A percentile compares a stretch with the other conserved stretches of the same genome.
Evolutionary conservation across 495 filamentous ascomycete genomes (phyloP).

Genomic region (Neurospora sp.): DNA sequence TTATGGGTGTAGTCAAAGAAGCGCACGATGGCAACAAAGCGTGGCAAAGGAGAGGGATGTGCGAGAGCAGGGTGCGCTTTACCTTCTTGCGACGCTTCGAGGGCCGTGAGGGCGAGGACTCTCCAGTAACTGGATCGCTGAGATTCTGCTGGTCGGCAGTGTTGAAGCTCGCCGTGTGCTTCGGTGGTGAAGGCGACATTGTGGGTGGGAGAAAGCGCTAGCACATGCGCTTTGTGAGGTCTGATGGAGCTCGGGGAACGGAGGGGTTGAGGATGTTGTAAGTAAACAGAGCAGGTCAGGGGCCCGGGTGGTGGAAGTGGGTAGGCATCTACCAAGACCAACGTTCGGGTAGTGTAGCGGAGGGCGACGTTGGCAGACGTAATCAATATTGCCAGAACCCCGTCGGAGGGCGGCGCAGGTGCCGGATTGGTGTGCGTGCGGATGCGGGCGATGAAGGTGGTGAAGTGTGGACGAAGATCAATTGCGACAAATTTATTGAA

Average conservation of each 20-base stretch:
- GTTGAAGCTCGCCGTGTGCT: conserved; percentile 33
- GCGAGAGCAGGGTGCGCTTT: conserved; percentile 13
- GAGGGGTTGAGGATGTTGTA: background rate
- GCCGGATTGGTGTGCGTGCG: background rate
- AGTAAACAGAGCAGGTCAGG: background rate
- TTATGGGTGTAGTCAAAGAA: background rate
- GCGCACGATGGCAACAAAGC: background rate
- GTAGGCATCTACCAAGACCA: conserved; percentile 3
- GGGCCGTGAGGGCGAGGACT: conserved; percentile 61
- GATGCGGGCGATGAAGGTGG: background rate
- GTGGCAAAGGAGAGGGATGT: conserved; percentile 17
- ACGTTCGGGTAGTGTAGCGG: background rate
- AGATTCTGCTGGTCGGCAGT: conserved; percentile 17
- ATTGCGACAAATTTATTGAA: background rate
- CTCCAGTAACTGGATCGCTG: conserved; percentile 29
- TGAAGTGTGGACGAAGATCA: background rate
- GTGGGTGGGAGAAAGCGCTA: conserved; percentile 6
- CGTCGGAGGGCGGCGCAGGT: background rate
- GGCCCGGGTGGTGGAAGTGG: background rate
- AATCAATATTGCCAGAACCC: background rate
- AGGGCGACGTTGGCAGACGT: background rate
- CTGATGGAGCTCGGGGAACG: background rate
- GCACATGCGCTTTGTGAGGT: conserved; percentile 7
- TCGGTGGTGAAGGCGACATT: conserved; percentile 33
- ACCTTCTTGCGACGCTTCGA: conserved; percentile 71